Conservation (phyloP, 108 stramenopile genomes). For the Mediolabrus comicus region DNA sequence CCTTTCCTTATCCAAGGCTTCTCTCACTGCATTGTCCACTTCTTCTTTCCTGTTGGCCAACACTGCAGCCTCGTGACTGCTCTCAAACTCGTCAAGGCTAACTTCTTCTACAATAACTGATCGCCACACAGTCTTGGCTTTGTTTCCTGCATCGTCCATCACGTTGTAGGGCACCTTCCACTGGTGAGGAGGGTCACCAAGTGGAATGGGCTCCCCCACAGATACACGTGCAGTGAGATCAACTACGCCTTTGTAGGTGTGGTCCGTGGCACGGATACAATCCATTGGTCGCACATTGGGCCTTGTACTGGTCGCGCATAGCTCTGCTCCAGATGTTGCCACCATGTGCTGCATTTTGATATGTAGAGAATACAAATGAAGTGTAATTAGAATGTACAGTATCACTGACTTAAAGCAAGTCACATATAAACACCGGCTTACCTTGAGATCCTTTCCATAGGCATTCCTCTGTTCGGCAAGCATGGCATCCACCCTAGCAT, state of each 20-base stretch:
- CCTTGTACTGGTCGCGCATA: conserved; percentile 68
- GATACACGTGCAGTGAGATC: conserved; percentile 66
- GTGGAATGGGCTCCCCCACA: conserved; percentile 75
- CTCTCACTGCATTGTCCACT: conserved; percentile 42
- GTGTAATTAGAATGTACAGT: too few species aligned
- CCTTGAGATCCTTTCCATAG: conserved; percentile 69
- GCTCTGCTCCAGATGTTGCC: conserved; percentile 74
- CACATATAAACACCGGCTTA: too few species aligned
- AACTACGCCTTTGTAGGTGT: conserved; percentile 69
- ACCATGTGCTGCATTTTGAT: conserved; percentile 44
- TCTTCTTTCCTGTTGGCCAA: conserved; percentile 34
- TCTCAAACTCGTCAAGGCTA: conserved; percentile 63
- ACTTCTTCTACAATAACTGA: conserved; percentile 84
- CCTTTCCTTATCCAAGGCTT: conserved; percentile 58
- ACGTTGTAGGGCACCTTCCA: conserved; percentile 91
- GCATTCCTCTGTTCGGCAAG: conserved; percentile 46
- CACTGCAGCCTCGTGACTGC: conserved; percentile 44
- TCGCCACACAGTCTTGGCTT: conserved; percentile 75
- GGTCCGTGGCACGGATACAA: conserved; percentile 75
- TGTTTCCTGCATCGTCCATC: conserved; percentile 82
- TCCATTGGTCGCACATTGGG: conserved; percentile 58
- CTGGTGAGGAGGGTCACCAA: conserved; percentile 44
- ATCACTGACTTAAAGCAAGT: too few species aligned
- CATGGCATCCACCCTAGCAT: conserved; percentile 36
- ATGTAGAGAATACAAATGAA: background rate